These are phyloP conservation scores for Colletotrichum chlorophyti DNA, from an alignment of 2,329 filamentous ascomycete genomes.

Conservation along the genomic window DNA sequence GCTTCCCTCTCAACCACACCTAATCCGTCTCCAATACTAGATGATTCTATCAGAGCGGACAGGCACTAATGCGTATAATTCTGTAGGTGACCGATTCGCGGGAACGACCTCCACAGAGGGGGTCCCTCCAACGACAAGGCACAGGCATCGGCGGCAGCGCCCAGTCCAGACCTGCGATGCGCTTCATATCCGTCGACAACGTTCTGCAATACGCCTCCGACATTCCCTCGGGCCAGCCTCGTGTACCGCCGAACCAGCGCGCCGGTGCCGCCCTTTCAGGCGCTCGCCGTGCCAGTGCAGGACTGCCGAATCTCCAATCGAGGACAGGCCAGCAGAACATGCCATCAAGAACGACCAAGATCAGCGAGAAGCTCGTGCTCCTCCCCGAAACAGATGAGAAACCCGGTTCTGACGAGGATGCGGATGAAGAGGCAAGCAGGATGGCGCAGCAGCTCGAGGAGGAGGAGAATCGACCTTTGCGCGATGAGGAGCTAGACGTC, in stretches of 20 bases:
- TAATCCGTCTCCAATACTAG: background rate
- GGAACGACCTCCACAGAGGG: constrained; percentile 42
- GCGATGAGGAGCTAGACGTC: constrained; percentile 72
- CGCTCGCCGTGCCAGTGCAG: constrained; percentile 23
- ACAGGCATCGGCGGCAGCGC: constrained; percentile 37
- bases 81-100: constrained; percentile 45
- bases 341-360: constrained; percentile 88
- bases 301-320: constrained; percentile 41
- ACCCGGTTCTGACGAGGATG: constrained; percentile 59
- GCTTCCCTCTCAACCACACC: constrained; percentile 10
- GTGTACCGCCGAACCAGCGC: constrained; percentile 66
- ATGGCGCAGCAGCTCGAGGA: constrained; percentile 50
- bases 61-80: constrained; percentile 30
- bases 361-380: constrained; percentile 95
- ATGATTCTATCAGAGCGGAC: background rate
- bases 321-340: constrained; percentile 64
- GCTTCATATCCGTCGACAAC: constrained; percentile 90
- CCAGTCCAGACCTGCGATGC: constrained; percentile 58
- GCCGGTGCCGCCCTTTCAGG: constrained; percentile 41
- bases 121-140: constrained; percentile 41
- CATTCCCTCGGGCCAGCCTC: constrained; percentile 91
- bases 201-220: constrained; percentile 93
- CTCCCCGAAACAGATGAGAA: constrained; percentile 80
- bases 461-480: constrained; percentile 69
- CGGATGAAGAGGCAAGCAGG: constrained; percentile 49